Conservation (phyloP, 1,284 basidiomycete genomes). For the Rhodofomes roseus region DNA sequence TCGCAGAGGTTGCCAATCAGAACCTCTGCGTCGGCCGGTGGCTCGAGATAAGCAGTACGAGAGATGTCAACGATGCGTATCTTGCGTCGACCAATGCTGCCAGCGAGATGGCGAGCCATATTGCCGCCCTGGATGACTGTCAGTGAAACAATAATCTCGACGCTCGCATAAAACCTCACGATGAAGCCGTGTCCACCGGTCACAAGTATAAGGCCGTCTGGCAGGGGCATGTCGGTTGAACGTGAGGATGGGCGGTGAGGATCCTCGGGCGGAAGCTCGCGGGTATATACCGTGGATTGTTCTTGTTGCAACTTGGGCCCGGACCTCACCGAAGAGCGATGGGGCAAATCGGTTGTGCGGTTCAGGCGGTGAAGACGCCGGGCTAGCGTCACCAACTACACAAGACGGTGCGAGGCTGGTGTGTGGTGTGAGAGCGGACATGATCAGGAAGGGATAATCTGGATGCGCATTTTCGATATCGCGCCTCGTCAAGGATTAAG, state of each 20-base stretch:
- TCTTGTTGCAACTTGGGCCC: neutral
- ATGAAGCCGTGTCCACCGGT: constrained; percentile 57
- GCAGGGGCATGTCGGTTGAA: neutral
- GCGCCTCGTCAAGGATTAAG: neutral
- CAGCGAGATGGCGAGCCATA: constrained; percentile 37
- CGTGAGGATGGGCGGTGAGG: neutral
- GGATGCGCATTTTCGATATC: neutral
- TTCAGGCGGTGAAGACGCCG: neutral
- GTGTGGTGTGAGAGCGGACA: neutral
- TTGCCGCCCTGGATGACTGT: constrained; percentile 44
- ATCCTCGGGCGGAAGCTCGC: neutral
- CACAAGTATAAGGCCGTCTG: constrained; percentile 34
- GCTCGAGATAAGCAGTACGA: constrained; percentile 24
- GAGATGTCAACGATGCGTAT: constrained; percentile 45
- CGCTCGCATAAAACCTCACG: constrained; percentile 32
- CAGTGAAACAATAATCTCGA: neutral
- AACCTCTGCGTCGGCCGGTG: constrained; percentile 32
- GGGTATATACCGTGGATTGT: neutral
- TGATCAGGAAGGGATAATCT: neutral
- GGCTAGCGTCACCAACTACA: neutral
- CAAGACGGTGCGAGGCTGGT: neutral
- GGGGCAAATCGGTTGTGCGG: neutral
- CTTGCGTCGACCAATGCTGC: constrained; percentile 19
- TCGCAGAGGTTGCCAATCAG: constrained; percentile 47
- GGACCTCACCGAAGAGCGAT: neutral